These are phyloP conservation scores for Rhodotorula diobovata DNA, from an alignment of 768 basidiomycete species.

Conservation along the genomic window DNA sequence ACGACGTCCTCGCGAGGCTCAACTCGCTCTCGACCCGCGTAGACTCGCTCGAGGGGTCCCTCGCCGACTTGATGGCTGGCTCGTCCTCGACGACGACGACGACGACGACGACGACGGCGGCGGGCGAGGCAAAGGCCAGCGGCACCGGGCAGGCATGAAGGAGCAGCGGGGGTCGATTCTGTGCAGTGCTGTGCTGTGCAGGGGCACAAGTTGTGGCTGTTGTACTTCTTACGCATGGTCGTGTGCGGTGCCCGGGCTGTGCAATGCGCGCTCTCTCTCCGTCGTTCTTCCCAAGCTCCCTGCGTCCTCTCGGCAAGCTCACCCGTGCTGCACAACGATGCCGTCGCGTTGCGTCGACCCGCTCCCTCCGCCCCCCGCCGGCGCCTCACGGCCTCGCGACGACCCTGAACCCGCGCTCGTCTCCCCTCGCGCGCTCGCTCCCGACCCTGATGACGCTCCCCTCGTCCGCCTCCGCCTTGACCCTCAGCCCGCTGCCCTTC, in stretches of 20 bases:
- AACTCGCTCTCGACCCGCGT: constrained; percentile 23
- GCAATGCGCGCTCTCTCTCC: too few species aligned
- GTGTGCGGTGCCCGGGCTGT: too few species aligned
- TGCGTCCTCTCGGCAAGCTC: too few species aligned
- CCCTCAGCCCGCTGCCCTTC: constrained; percentile 23
- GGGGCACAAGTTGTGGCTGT: too few species aligned
- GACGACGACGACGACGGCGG: not conserved
- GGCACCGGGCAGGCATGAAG: too few species aligned
- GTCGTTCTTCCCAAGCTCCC: too few species aligned
- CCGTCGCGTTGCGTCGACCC: too few species aligned
- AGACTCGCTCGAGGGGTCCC: constrained; percentile 31
- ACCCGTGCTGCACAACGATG: too few species aligned
- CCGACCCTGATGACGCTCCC: constrained; percentile 29
- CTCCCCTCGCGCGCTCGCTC: constrained; percentile 32
- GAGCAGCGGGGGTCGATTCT: too few species aligned
- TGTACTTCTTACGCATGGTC: too few species aligned
- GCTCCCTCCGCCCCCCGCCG: not conserved
- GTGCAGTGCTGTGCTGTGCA: too few species aligned
- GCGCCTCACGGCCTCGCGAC: not conserved
- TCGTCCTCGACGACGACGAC: not conserved
- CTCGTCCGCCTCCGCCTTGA: not conserved
- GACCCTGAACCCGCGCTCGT: constrained; percentile 35
- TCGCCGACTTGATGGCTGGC: constrained; percentile 30
- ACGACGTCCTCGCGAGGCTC: constrained; percentile 30
- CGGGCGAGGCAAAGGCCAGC: too few species aligned